Evolutionary conservation across 2,329 filamentous ascomycete genomes (phyloP), one percentile per base, ranked within the genome.

Genomic region (Exophiala calicioides): DNA sequence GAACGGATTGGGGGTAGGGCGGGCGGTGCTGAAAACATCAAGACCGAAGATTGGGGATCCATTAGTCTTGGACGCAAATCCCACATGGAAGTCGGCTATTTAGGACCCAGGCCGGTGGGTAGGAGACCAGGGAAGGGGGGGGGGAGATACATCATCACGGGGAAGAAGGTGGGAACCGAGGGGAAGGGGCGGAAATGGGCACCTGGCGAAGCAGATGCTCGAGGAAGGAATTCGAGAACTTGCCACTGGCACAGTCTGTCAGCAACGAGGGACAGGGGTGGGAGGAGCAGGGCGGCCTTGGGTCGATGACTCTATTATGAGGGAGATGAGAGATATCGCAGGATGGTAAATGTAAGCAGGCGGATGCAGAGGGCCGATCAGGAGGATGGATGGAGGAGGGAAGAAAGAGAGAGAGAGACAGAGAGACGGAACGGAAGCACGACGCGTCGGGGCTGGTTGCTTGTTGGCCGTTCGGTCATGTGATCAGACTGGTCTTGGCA

Each of bases 21-120:
- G 44, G 44, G 52, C 44, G 47, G 52, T 51, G 52, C 52, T 54
- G 52, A 54, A 47, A 16, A 19, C 10, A 16, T 36, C 30, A 19
- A 31, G 39, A 41, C 38, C 38, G 42, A 47, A 43, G 37, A 40
- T 20, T 34, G 50, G 34, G 37, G 26, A 21, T 29, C 38, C 32
- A 35, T 37, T 42, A 42, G 33, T 27, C 37, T 37, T 44, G 20
- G 44, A 35, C 34, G 33, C 41, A 38, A 13, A 33, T 44, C 19
- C 43, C 44, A 39, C 39, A 47, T 29, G 15, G 31, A 19, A 37
- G 21, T 30, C 36, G 30, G 35, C 43, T 46, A 47, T n/a, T n/a
- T n/a, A 26, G 44, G 9, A 36, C 30, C 38, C 38, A 15, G 16
- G 4, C 34, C 38, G 34, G 45, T 52, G 49, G 44, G 47, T 30